Percentiles rank a stretch among this genome's conserved stretches.
phyloP scores from a whole-genome alignment of 1,284 basidiomycete species.

The Puccinia hordei region DNA sequence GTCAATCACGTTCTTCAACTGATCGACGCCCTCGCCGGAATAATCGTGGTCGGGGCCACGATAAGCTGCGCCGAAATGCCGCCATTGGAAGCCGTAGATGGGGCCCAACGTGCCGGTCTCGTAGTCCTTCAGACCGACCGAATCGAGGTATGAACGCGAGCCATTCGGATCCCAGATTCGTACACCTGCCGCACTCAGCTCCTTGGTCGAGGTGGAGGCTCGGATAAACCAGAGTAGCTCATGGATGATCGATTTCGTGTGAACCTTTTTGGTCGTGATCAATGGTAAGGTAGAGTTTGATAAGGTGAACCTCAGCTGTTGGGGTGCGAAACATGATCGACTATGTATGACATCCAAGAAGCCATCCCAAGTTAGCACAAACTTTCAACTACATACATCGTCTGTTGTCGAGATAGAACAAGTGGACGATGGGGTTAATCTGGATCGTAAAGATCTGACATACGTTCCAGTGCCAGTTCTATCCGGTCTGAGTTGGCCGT shows the following conservation, averaged over 20 bases:
- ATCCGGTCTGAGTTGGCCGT: constrained; percentile 77
- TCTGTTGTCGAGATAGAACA: too few species aligned
- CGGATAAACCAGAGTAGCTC: constrained; percentile 94
- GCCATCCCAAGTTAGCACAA: too few species aligned
- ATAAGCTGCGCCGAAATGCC: constrained; percentile 93
- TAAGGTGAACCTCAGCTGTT: constrained; percentile 81
- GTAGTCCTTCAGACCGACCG: constrained; percentile 77
- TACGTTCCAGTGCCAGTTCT: constrained; percentile 86
- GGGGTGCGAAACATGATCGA: constrained; percentile 83
- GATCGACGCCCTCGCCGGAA: constrained; percentile 86
- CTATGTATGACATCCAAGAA: not conserved
- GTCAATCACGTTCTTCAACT: constrained; percentile 79
- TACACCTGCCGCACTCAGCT: constrained; percentile 79
- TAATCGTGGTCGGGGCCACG: constrained; percentile 78
- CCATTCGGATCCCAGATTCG: constrained; percentile 99
- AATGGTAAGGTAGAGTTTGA: constrained; percentile 74
- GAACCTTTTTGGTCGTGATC: constrained; percentile 92
- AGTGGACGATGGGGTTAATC: not conserved
- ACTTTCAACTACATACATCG: too few species aligned
- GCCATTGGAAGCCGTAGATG: constrained; percentile 98
- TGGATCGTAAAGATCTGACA: not conserved
- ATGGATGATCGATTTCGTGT: constrained; percentile 85
- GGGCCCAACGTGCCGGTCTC: constrained; percentile 91
- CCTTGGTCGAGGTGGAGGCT: constrained; percentile 78
- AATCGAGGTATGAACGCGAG: constrained; percentile 80